phyloP scores from a whole-genome alignment of 768 basidiomycete genomes.

The Panus rudis region DNA sequence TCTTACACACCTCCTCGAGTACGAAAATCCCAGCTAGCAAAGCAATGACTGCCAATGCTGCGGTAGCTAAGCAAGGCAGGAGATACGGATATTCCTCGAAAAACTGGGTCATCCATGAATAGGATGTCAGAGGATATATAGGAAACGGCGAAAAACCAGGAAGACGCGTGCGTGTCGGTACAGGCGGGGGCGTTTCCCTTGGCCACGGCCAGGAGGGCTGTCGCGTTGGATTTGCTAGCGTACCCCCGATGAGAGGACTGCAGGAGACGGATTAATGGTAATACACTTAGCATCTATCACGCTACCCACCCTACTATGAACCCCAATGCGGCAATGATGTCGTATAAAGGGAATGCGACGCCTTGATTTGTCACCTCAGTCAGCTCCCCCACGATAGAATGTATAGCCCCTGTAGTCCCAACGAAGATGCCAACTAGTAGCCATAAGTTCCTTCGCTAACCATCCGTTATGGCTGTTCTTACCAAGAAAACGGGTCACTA shows the following conservation, averaged over 20 bases:
- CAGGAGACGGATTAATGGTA: neutral
- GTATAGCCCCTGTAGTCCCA: conserved; percentile 33
- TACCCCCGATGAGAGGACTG: conserved; percentile 59
- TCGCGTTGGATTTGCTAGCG: conserved; percentile 44
- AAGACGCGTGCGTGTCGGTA: no score
- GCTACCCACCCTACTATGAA: conserved; percentile 43
- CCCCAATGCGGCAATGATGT: conserved; percentile 51
- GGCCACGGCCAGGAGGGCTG: no score
- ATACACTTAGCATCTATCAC: conserved; percentile 6
- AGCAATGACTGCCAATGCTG: conserved; percentile 33
- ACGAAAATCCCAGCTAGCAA: conserved; percentile 36
- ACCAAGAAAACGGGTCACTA: conserved; percentile 41
- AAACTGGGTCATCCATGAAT: conserved; percentile 36
- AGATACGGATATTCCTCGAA: conserved; percentile 50
- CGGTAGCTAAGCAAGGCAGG: conserved; percentile 48
- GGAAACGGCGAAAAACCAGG: no score
- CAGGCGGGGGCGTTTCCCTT: no score
- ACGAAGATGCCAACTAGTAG: conserved; percentile 18
- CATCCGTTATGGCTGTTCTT: neutral
- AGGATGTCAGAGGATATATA: no score
- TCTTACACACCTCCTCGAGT: conserved; percentile 46
- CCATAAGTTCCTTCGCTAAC: neutral
- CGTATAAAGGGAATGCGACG: conserved; percentile 51
- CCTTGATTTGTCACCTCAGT: conserved; percentile 58
- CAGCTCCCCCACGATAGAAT: conserved; percentile 34